Conservation (phyloP, 495 filamentous ascomycete genomes). For the Xylaria bambusicola region DNA sequence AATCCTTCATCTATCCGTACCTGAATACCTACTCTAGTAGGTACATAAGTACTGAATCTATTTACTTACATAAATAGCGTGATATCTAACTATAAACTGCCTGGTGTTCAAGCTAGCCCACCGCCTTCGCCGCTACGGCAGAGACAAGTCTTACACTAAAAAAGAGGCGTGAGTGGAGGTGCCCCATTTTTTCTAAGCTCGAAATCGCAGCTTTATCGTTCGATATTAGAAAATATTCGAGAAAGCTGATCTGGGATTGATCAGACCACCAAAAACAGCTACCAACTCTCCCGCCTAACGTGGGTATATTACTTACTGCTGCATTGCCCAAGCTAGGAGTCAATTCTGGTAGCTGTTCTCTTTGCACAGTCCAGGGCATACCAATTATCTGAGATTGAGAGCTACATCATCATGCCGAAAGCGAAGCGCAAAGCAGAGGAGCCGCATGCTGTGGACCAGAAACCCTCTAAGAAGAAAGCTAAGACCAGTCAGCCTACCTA, state of each 20-base stretch:
- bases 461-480: slow-evolving; percentile 44
- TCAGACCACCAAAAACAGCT: slow-evolving; percentile 2
- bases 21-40: neutral
- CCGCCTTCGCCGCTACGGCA: neutral
- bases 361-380: too few relatives aligned
- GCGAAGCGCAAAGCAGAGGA: slow-evolving; percentile 54
- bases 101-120: neutral
- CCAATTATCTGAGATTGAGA: too few relatives aligned
- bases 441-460: slow-evolving; percentile 34
- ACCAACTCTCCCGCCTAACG: neutral
- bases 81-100: too few relatives aligned
- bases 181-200: slow-evolving; percentile 8
- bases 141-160: neutral
- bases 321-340: too few relatives aligned
- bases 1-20: too few relatives aligned
- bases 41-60: too few relatives aligned
- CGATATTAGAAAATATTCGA: slow-evolving; percentile 9
- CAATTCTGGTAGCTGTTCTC: too few relatives aligned
- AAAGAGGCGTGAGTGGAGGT: slow-evolving; percentile 7
- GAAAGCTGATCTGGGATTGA: neutral
- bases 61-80: too few relatives aligned
- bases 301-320: too few relatives aligned
- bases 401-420: slow-evolving; percentile 13
- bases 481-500: slow-evolving; percentile 43
- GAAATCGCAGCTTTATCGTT: slow-evolving; percentile 12